These are phyloP conservation scores for Suillus variegatus DNA, from an alignment of 768 basidiomycete genomes.

Conservation along the genomic window DNA sequence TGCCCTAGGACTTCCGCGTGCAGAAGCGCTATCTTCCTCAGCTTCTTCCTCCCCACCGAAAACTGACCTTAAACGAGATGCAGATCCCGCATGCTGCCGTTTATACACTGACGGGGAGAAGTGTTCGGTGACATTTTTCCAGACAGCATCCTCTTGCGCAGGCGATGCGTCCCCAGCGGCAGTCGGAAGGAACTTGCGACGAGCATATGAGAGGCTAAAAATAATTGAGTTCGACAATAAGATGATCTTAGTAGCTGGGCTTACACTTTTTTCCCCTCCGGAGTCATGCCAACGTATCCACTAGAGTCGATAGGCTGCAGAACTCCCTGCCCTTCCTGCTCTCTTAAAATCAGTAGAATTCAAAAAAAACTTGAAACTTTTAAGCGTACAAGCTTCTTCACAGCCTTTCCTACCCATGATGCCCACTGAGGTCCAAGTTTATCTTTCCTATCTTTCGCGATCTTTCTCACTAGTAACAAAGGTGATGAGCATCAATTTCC, in stretches of 20 bases:
- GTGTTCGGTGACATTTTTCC: constrained; percentile 38
- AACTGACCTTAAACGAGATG: constrained; percentile 9
- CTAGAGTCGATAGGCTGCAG: constrained; percentile 35
- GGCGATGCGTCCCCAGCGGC: constrained; percentile 25
- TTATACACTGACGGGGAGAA: constrained; percentile 22
- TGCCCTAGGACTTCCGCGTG: constrained; percentile 8
- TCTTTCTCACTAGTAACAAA: constrained; percentile 42
- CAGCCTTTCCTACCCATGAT: constrained; percentile 46
- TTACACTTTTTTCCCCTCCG: constrained; percentile 47
- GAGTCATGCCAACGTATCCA: constrained; percentile 43
- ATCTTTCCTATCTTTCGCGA: constrained; percentile 43
- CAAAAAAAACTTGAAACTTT: neutral
- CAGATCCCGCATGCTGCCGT: constrained; percentile 6
- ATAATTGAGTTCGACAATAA: neutral
- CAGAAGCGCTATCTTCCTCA: constrained; percentile 13
- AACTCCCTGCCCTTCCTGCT: constrained; percentile 46
- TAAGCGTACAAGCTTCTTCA: constrained; percentile 43
- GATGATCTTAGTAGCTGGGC: constrained; percentile 17
- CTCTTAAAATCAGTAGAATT: neutral
- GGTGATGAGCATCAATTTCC: neutral
- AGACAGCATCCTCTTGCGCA: constrained; percentile 38
- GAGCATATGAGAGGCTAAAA: constrained; percentile 34
- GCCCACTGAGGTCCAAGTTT: constrained; percentile 51
- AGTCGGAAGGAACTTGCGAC: constrained; percentile 32
- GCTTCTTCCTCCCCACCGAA: constrained; percentile 4